Conservation (phyloP, 2,329 filamentous ascomycete species). For the Graphilbum fragrans region DNA sequence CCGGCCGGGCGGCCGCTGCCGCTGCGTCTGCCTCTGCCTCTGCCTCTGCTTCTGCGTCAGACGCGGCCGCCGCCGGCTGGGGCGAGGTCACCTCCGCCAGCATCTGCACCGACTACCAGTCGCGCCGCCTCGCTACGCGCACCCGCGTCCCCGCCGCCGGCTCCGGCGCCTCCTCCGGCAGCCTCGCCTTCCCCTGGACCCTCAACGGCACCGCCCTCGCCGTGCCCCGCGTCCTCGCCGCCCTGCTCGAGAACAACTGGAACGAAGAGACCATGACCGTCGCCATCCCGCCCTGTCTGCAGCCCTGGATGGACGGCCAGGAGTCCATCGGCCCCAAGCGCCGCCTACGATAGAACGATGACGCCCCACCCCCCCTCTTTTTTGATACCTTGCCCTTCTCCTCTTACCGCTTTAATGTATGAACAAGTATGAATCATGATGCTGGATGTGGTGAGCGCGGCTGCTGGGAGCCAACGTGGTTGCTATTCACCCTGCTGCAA, state of each 20-base stretch:
- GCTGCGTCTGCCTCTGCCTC: neutral
- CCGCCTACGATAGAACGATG: too few species aligned
- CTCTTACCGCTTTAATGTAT: too few species aligned
- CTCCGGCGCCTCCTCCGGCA: too few species aligned
- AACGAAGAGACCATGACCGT: conserved; percentile 57
- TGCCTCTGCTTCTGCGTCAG: neutral
- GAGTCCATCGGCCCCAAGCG: conserved; percentile 57
- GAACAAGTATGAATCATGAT: too few species aligned
- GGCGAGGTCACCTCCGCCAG: conserved; percentile 87
- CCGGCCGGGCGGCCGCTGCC: conserved; percentile 41
- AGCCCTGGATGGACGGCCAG: conserved; percentile 72
- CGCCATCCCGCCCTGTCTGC: conserved; percentile 63
- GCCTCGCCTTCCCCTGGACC: conserved; percentile 71
- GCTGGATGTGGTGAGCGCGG: too few species aligned
- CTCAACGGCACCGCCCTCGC: conserved; percentile 91
- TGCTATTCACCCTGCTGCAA: too few species aligned
- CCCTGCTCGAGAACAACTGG: conserved; percentile 85
- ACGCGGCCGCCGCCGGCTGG: conserved; percentile 55
- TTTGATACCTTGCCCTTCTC: too few species aligned
- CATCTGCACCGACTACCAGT: conserved; percentile 92
- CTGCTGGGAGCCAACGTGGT: too few species aligned
- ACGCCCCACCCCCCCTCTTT: too few species aligned
- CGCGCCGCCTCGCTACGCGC: conserved; percentile 65
- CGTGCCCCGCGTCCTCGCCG: conserved; percentile 78
- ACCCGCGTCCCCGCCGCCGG: conserved; percentile 36